These are phyloP conservation scores for Diaporthe sp. DNA, from an alignment of 2,329 filamentous ascomycete species.

Conservation along the genomic window DNA sequence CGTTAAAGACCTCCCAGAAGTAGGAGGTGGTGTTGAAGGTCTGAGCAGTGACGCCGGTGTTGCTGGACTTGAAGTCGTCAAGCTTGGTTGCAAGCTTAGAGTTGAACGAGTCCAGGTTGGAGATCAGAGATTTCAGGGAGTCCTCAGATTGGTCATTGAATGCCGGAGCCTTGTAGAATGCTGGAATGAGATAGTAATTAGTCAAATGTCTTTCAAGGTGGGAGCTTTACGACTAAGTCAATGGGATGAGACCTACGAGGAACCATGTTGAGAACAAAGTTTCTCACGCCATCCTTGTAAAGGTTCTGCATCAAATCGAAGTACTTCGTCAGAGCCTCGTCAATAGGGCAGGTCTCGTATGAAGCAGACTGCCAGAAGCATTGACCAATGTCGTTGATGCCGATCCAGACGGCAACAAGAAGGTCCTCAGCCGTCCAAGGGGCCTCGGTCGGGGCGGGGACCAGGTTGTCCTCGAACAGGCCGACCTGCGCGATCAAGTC, in stretches of 20 bases:
- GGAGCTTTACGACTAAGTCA: neutral
- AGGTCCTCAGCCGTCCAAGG: conserved; percentile 36
- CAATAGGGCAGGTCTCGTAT: conserved; percentile 34
- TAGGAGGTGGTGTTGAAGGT: conserved; percentile 36
- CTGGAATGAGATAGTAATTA: neutral
- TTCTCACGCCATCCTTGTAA: conserved; percentile 37
- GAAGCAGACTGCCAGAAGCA: conserved; percentile 36
- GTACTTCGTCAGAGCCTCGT: conserved; percentile 36
- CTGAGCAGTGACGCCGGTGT: conserved; percentile 34
- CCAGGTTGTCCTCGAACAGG: conserved; percentile 33
- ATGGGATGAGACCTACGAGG: conserved; percentile 30
- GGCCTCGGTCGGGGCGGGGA: conserved; percentile 34
- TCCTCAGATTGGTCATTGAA: conserved; percentile 32
- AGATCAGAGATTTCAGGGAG: conserved; percentile 4
- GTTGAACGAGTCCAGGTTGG: conserved; percentile 38
- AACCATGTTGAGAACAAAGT: conserved; percentile 36
- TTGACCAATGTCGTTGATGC: conserved; percentile 38
- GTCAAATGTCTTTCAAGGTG: neutral
- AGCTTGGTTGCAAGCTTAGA: conserved; percentile 35
- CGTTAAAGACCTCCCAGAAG: conserved; percentile 36
- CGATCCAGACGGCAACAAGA: conserved; percentile 38
- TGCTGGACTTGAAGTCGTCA: conserved; percentile 32
- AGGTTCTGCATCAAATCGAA: conserved; percentile 35
- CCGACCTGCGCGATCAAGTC: conserved; percentile 37
- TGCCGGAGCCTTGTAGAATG: conserved; percentile 36